Evolutionary conservation across 139 green algal genomes (phyloP).

Genomic region (Chlorella sp.): DNA sequence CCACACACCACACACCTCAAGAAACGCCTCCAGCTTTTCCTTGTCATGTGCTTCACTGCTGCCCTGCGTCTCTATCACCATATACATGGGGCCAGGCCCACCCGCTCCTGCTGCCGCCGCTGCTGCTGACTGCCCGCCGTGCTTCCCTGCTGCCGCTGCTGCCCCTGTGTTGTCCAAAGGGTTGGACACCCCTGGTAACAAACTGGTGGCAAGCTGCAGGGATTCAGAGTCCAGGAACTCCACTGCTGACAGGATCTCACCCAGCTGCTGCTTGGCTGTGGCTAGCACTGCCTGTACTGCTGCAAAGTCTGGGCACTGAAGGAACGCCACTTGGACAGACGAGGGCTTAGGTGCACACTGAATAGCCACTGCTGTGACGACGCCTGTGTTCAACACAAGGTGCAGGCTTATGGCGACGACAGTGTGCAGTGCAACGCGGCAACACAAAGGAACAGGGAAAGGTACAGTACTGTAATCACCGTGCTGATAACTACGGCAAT

Average conservation of each 20-base stretch:
- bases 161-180: too few species aligned
- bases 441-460: too few species aligned
- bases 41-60: constrained; percentile 65
- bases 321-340: constrained; percentile 69
- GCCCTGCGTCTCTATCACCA: constrained; percentile 90
- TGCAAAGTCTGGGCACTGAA: constrained; percentile 60
- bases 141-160: too few species aligned
- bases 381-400: too few species aligned
- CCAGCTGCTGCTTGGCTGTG: constrained; percentile 55
- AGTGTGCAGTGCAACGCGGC: too few species aligned
- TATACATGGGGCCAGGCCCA: constrained; percentile 56
- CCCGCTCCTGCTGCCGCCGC: too few species aligned
- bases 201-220: constrained; percentile 34
- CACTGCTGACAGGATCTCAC: constrained; percentile 80
- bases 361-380: constrained; percentile 79
- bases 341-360: constrained; percentile 58
- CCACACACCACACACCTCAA: too few species aligned
- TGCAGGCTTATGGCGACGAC: too few species aligned
- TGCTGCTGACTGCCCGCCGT: too few species aligned
- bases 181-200: constrained; percentile 51
- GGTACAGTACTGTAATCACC: too few species aligned
- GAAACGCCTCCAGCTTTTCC: constrained; percentile 71
- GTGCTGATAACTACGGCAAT: too few species aligned
- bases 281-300: constrained; percentile 51
- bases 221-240: constrained; percentile 89